phyloP scores from a whole-genome alignment of 805 yeast genomes.

The Hanseniaspora taiwanica region DNA sequence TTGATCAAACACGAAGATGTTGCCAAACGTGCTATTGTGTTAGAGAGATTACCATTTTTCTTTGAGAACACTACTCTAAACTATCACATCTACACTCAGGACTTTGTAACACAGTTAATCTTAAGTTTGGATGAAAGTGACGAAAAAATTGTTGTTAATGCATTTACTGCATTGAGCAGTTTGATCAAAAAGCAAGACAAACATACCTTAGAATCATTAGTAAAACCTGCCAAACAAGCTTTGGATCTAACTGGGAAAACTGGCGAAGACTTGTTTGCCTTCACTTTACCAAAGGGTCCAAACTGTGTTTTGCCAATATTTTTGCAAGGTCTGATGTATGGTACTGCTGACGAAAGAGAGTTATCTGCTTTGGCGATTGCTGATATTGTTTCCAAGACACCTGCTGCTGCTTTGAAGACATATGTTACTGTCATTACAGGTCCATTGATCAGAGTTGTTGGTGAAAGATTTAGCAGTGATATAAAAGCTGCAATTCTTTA shows the following conservation, averaged over 20 bases:
- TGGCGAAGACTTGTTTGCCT: constrained; percentile 60
- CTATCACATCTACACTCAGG: constrained; percentile 58
- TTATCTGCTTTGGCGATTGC: constrained; percentile 81
- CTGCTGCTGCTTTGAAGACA: constrained; percentile 68
- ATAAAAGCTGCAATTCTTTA: constrained; percentile 87
- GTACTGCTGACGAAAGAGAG: constrained; percentile 72
- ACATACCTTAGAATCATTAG: constrained; percentile 61
- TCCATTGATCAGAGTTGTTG: constrained; percentile 93
- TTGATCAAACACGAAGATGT: constrained; percentile 67
- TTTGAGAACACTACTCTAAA: constrained; percentile 55
- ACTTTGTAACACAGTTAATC: constrained; percentile 60
- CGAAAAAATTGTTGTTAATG: constrained; percentile 45
- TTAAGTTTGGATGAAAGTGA: constrained; percentile 60
- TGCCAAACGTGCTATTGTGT: constrained; percentile 47
- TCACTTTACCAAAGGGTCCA: constrained; percentile 67
- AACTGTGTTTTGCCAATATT: constrained; percentile 81
- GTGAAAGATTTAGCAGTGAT: constrained; percentile 85
- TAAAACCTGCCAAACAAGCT: constrained; percentile 69
- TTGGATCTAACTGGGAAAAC: constrained; percentile 48
- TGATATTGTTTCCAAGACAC: constrained; percentile 72
- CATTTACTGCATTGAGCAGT: constrained; percentile 50
- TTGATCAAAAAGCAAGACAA: constrained; percentile 63
- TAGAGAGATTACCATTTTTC: constrained; percentile 56
- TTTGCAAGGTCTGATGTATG: constrained; percentile 91
- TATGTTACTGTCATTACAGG: constrained; percentile 91